Percentiles rank a stretch among this genome's conserved stretches.
Conservation (phyloP, 225 moss, liverwort and hornwort species). For the Climacium dendroides region DNA sequence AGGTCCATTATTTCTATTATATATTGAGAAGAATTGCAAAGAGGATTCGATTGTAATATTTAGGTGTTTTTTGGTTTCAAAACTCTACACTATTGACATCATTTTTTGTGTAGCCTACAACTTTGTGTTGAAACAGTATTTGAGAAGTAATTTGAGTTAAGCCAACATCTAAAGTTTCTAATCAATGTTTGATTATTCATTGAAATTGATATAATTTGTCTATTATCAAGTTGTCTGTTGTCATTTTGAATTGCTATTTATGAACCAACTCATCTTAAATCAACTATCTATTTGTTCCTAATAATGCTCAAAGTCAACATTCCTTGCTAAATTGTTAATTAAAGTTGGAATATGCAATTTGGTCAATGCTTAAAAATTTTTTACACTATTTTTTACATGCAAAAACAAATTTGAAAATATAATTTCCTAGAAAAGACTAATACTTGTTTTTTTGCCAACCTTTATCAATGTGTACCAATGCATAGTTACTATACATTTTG, state of each 20-base stretch:
- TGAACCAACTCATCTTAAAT: too few relatives aligned
- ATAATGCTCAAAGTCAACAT: too few relatives aligned
- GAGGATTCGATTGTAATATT: background rate
- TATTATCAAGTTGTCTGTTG: too few relatives aligned
- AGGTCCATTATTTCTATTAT: too few relatives aligned
- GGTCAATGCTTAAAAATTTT: background rate
- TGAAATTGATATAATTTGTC: background rate
- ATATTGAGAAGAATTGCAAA: background rate
- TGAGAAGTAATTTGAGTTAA: background rate
- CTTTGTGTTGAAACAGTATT: background rate
- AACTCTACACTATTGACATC: background rate
- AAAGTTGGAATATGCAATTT: background rate
- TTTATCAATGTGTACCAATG: background rate
- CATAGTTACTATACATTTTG: too few relatives aligned
- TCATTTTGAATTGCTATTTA: too few relatives aligned
- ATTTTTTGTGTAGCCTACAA: background rate
- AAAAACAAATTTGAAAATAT: background rate
- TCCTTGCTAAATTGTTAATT: too few relatives aligned
- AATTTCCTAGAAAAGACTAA: fast-evolving
- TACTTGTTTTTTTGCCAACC: fast-evolving
- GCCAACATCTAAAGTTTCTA: background rate
- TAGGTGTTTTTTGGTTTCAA: background rate
- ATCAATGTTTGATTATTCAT: too few relatives aligned
- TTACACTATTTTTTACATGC: background rate
- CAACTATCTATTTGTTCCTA: too few relatives aligned